These are phyloP conservation scores for Mrakia frigida DNA, from an alignment of 768 basidiomycete genomes.

Conservation along the genomic window DNA sequence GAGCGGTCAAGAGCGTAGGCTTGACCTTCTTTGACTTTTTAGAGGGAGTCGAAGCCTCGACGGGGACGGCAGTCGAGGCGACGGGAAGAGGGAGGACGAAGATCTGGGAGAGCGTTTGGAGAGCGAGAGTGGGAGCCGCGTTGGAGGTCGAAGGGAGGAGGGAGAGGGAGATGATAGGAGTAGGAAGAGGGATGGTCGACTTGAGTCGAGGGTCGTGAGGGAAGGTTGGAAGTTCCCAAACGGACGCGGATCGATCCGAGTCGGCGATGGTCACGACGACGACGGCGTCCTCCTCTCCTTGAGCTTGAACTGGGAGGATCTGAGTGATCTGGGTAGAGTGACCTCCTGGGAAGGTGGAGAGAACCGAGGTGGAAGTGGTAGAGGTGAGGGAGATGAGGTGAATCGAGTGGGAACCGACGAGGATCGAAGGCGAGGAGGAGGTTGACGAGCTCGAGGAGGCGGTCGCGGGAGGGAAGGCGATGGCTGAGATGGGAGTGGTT, in stretches of 20 bases:
- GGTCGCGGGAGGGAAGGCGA: slow-evolving; percentile 15
- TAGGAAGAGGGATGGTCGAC: slow-evolving; percentile 16
- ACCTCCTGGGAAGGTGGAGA: slow-evolving; percentile 24
- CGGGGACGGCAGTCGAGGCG: background rate
- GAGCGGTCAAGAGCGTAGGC: slow-evolving; percentile 8
- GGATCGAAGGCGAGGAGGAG: background rate
- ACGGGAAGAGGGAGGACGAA: slow-evolving; percentile 7
- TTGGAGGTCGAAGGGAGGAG: background rate
- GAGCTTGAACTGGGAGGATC: slow-evolving; percentile 1
- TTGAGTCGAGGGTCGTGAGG: slow-evolving; percentile 17
- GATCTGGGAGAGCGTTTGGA: slow-evolving; percentile 23
- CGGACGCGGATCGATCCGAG: slow-evolving; percentile 18
- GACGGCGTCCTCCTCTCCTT: background rate
- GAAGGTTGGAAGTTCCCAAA: slow-evolving; percentile 17
- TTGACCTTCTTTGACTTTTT: slow-evolving; percentile 21
- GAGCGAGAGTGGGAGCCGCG: background rate
- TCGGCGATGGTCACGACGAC: slow-evolving; percentile 20
- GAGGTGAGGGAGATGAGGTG: slow-evolving; percentile 21
- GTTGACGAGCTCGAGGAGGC: background rate
- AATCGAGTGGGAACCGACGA: slow-evolving; percentile 21
- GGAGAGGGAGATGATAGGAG: slow-evolving; percentile 6
- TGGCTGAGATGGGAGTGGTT: slow-evolving; percentile 7
- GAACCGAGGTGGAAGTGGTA: background rate
- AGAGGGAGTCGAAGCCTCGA: background rate
- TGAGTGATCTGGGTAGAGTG: slow-evolving; percentile 13